phyloP scores from a whole-genome alignment of 2,329 filamentous ascomycete species.

The Claviceps monticola region DNA sequence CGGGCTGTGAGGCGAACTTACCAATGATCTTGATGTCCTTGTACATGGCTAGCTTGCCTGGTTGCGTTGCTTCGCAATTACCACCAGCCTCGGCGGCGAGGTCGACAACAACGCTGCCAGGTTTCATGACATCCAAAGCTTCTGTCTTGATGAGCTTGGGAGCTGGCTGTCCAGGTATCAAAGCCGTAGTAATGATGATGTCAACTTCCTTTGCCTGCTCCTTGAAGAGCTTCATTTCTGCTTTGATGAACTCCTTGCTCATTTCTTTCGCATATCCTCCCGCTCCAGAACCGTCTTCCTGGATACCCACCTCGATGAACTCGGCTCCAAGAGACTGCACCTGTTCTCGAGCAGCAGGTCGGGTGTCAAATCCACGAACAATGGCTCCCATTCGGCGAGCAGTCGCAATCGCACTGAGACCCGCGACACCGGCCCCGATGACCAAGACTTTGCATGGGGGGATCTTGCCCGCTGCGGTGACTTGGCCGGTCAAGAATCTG shows the following conservation, averaged over 20 bases:
- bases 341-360: constrained; percentile 74
- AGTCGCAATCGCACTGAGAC: constrained; percentile 76
- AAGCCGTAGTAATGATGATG: constrained; percentile 84
- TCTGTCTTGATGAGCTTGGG: constrained; percentile 72
- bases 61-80: constrained; percentile 71
- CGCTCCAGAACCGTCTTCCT: constrained; percentile 72
- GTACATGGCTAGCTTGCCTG: constrained; percentile 55
- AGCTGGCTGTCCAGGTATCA: constrained; percentile 73
- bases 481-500: constrained; percentile 76
- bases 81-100: constrained; percentile 77
- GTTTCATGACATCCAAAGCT: constrained; percentile 76
- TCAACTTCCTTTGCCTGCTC: constrained; percentile 80
- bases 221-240: constrained; percentile 84
- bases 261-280: constrained; percentile 89
- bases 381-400: constrained; percentile 78
- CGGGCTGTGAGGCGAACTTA: constrained; percentile 21
- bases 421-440: constrained; percentile 81
- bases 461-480: constrained; percentile 81
- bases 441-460: constrained; percentile 82
- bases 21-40: constrained; percentile 77
- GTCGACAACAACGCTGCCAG: constrained; percentile 78
- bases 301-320: constrained; percentile 72
- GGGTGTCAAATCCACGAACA: constrained; percentile 82
- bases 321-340: constrained; percentile 83
- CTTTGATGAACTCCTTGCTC: constrained; percentile 86